A percentile compares a stretch with the other conserved stretches of the same genome.
phyloP scores from a whole-genome alignment of 2,329 filamentous ascomycete genomes.

The Thielaviopsis populi region DNA sequence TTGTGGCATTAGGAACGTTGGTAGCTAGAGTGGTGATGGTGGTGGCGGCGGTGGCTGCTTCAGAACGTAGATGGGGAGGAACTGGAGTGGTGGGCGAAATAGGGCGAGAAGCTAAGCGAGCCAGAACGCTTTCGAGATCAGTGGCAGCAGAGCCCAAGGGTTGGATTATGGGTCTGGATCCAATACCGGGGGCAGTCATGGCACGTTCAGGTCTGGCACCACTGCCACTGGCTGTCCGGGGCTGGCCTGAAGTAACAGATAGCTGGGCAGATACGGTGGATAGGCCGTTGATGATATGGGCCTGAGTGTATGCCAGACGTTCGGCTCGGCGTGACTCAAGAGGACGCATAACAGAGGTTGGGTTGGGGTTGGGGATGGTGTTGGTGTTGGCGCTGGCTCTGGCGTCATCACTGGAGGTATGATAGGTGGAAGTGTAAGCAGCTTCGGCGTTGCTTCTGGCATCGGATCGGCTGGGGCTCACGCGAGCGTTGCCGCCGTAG shows the following conservation, averaged over 20 bases:
- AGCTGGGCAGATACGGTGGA: slow-evolving; percentile 12
- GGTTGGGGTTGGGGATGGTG: neutral
- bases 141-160: slow-evolving; percentile 8
- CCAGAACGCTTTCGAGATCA: neutral
- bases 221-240: slow-evolving; percentile 9
- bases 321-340: slow-evolving; percentile 2
- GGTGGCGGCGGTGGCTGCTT: slow-evolving; percentile 70
- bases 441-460: neutral
- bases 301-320: slow-evolving; percentile 10
- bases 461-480: neutral
- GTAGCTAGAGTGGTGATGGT: slow-evolving; percentile 68
- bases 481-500: slow-evolving; percentile 24
- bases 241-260: slow-evolving; percentile 13
- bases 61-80: slow-evolving; percentile 27
- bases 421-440: neutral
- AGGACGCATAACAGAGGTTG: neutral
- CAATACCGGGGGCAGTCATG: slow-evolving; percentile 15
- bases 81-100: slow-evolving; percentile 14
- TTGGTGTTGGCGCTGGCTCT: neutral
- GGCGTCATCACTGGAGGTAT: neutral
- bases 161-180: slow-evolving; percentile 2
- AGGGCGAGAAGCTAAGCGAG: slow-evolving; percentile 9
- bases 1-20: slow-evolving; percentile 28
- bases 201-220: slow-evolving; percentile 10
- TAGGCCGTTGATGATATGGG: slow-evolving; percentile 13